Evolutionary conservation across 1,139 yeast genomes (phyloP), one percentile per base, ranked within the genome.

Genomic region (Candida sanyaensis): DNA sequence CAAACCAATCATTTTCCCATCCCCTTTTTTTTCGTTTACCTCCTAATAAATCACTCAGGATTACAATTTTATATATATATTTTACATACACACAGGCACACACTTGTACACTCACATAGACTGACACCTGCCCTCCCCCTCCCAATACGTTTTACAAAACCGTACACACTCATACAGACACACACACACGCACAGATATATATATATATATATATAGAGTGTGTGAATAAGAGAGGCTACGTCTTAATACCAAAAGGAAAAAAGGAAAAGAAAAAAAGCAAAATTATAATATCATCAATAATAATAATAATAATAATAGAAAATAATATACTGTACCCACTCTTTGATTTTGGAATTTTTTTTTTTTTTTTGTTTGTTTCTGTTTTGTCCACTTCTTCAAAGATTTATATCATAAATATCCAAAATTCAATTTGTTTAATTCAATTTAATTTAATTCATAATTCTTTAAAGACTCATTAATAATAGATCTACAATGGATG

Each of bases 241-340:
- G 6, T 12, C 10, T 33, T 13, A 13, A 21, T 6, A 13, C 8
- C 7, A 34, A 34, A 4, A 21, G 7, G 17, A 34, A 34, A 10
- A 21, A n/a, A 4, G 9, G 7, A 9, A 34, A 34, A 10, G 5
- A n/a, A 23, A 24, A 36, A 24, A n/a, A 3, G 21, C 21, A 17
- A 17, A 17, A 3, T 17, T 17, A 17, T 17, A 17, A 17, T 17
- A 17, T 17, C 3, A 36, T 8, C 6, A 36, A 36, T 17, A 17
- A 24, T 24, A 24, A 24, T 24, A 36, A 21, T 36, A 23, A 36
- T 36, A 36, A 36, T 36, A 36, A 23, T 24, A 24, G 21, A 24
- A 11, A 36, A 36, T 36, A 36, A 36, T 36, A 36, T 36, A 36
- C 39, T 36, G 24, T 36, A 36, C 39, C 39, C 39, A 36, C 11